These are phyloP conservation scores for Dipteronia sinensis DNA, from an alignment of 345 rosid species.

Conservation along the genomic window DNA sequence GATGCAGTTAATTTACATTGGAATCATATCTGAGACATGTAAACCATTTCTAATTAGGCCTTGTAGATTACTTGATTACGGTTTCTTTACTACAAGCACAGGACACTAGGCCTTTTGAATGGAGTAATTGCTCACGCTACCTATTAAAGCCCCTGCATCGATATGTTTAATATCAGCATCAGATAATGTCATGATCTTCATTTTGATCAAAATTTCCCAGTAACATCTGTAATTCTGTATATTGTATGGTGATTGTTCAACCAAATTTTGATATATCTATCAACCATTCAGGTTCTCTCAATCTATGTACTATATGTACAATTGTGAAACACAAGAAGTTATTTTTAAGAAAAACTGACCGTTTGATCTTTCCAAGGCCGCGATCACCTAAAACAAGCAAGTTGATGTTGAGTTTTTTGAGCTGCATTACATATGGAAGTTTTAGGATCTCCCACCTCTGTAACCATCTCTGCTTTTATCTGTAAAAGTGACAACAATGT, in stretches of 20 bases:
- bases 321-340: background rate
- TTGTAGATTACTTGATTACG: background rate
- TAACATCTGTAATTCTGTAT: background rate
- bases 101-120: conserved; percentile 50
- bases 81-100: conserved; percentile 53
- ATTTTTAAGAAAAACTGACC: no score
- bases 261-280: background rate
- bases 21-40: background rate
- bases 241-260: background rate
- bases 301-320: background rate
- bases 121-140: conserved; percentile 50
- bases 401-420: no score
- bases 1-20: background rate
- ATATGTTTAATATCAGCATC: background rate
- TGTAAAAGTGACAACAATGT: no score
- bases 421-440: no score
- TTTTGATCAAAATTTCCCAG: background rate
- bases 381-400: no score
- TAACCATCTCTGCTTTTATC: no score
- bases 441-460: no score
- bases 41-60: background rate
- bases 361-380: no score
- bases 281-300: background rate
- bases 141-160: conserved; percentile 45
- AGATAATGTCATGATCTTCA: background rate